These are phyloP conservation scores for Epicoccum nigrum DNA, from an alignment of 2,329 filamentous ascomycete genomes.

Conservation along the genomic window DNA sequence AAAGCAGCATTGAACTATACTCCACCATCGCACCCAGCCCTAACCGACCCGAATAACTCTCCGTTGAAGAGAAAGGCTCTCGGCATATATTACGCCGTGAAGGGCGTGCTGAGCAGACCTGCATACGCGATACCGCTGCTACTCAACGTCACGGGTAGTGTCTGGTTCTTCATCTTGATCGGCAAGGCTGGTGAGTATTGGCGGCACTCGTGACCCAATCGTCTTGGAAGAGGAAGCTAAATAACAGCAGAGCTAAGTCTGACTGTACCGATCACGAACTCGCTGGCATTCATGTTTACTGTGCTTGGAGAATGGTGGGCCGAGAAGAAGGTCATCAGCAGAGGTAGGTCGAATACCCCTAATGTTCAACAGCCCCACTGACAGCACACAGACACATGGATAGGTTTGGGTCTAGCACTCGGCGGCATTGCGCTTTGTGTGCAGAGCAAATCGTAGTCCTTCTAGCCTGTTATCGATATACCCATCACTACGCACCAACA, in stretches of 20 bases:
- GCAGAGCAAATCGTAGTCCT: constrained; percentile 55
- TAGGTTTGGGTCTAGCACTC: constrained; percentile 80
- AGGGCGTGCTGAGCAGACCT: constrained; percentile 80
- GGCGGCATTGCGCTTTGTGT: constrained; percentile 85
- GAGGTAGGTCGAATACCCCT: constrained; percentile 62
- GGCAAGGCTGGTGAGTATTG: constrained; percentile 78
- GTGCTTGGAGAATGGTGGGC: constrained; percentile 95
- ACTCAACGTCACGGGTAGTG: constrained; percentile 86
- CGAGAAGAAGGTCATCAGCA: constrained; percentile 86
- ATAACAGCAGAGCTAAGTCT: constrained; percentile 76
- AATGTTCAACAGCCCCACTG: constrained; percentile 4
- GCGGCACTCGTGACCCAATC: no score
- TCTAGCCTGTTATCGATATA: not conserved
- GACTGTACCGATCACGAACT: constrained; percentile 94
- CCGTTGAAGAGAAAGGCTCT: constrained; percentile 68
- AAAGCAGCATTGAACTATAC: constrained; percentile 78
- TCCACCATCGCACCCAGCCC: constrained; percentile 51
- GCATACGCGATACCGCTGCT: constrained; percentile 84
- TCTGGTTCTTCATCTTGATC: constrained; percentile 97
- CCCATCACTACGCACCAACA: constrained; percentile 11
- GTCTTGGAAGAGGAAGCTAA: constrained; percentile 10
- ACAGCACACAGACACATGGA: constrained; percentile 70
- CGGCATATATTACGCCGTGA: constrained; percentile 72
- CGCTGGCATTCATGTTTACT: constrained; percentile 92
- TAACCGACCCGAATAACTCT: constrained; percentile 53